Base-by-base conservation (phyloP, 2,329 filamentous ascomycete genomes). In the Myriosclerotinia duriaeana region DNA sequence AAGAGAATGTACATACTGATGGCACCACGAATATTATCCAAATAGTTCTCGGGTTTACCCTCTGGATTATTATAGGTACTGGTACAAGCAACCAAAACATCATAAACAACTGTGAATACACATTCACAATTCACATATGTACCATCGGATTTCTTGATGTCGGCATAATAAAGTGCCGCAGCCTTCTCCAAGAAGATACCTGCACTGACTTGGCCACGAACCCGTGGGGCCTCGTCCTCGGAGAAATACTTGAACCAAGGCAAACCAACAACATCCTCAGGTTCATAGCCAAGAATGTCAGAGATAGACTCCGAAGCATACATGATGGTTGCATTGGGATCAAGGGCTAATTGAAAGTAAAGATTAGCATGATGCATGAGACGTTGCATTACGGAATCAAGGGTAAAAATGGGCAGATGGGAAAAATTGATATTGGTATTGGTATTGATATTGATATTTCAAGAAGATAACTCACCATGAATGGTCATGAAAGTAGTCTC, bases 401-500 rank as follows among this genome's bases (percentile, higher is more conserved):
- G 62, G 66, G 56, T 69, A 52, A 20, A 36, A 59, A 60, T 63
- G 61, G 53, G 26, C 50, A 15, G 20, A 38, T 58, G n/a, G 38
- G 8, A 58, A 42, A 6, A n/a, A 17, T 14, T 9, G 8, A 53
- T 42, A 26, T 2, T 26, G 26, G 42, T 14, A 20, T 20, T 8
- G 17, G 42, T 14, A 20, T 20, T 8, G 17, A 20, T 11, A 17
- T 14, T 9, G 7, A 58, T 26, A 22, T 14, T 36, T 9, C 4
- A 30, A 26, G 26, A 38, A 14, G 17, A 58, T 50, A 67, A 82
- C 87, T 80, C 80, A 91, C 92, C 92, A 77, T 95, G 92, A 76
- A 96, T 95, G 72, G 91, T 93, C 80, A 96, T 95, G 80, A 96
- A 96, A 42, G 92, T 95, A 72, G 90, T 90, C 79, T 93, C 90